Evolutionary conservation across 257 asterid genomes (phyloP).

Genomic region (Paulownia fortunei): DNA sequence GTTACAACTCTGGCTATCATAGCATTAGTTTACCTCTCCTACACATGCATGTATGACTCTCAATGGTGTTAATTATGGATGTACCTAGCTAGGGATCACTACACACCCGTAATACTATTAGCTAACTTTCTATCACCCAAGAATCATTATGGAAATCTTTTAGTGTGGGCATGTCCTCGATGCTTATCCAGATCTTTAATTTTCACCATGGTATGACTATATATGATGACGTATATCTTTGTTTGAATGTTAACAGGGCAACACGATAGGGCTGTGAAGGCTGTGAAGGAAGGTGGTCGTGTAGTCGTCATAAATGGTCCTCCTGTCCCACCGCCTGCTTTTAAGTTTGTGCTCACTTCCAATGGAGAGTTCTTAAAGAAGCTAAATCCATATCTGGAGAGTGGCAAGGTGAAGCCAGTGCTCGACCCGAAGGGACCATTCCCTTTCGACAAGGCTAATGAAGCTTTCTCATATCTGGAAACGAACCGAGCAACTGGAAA

Average conservation of each 20-base stretch:
- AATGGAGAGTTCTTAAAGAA: conserved; percentile 57
- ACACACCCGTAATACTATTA: too few relatives aligned
- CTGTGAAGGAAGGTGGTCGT: conserved; percentile 77
- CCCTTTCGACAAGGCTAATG: conserved; percentile 67
- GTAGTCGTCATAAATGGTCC: conserved; percentile 65
- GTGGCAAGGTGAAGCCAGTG: conserved; percentile 73
- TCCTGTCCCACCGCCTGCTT: conserved; percentile 63
- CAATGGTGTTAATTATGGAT: neutral
- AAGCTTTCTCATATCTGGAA: conserved; percentile 81
- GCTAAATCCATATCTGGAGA: conserved; percentile 67
- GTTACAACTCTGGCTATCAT: neutral
- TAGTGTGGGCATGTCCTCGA: too few relatives aligned
- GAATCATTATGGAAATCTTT: too few relatives aligned
- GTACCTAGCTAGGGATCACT: too few relatives aligned
- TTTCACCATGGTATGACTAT: neutral
- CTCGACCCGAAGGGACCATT: conserved; percentile 82
- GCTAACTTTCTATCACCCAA: too few relatives aligned
- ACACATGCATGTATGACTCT: too few relatives aligned
- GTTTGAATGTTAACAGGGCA: conserved; percentile 52
- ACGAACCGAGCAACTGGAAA: conserved; percentile 76
- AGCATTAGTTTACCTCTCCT: neutral
- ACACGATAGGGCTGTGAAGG: conserved; percentile 79
- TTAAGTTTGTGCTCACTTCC: conserved; percentile 69
- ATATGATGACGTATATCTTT: neutral
- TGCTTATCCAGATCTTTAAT: too few relatives aligned